These are phyloP conservation scores for Xerocomus potaroensis DNA, from an alignment of 768 basidiomycete genomes.

Conservation along the genomic window DNA sequence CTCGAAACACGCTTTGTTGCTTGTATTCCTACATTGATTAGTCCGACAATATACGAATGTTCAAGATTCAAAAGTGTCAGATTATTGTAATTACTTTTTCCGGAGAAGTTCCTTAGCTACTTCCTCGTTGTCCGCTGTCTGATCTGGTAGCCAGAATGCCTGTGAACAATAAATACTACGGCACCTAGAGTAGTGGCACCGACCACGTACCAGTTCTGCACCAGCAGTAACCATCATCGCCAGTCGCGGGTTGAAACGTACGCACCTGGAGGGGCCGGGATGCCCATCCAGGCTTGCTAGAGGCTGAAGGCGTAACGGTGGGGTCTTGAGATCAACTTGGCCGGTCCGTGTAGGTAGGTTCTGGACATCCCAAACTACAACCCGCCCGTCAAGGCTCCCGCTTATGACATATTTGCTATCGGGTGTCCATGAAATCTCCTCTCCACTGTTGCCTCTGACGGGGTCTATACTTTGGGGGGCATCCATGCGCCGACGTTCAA, in stretches of 20 bases:
- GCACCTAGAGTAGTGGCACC: neutral
- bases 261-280: slow-evolving; percentile 78
- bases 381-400: slow-evolving; percentile 80
- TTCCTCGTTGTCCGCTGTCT: slow-evolving; percentile 63
- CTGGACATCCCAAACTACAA: slow-evolving; percentile 86
- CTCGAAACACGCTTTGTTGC: slow-evolving; percentile 1
- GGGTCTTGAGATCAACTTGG: slow-evolving; percentile 49
- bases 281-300: slow-evolving; percentile 65
- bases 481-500: slow-evolving; percentile 62
- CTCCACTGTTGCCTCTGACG: slow-evolving; percentile 77
- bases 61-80: neutral
- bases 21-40: neutral
- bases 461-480: slow-evolving; percentile 59
- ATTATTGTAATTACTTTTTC: slow-evolving; percentile 34
- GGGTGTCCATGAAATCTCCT: slow-evolving; percentile 92
- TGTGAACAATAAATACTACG: slow-evolving; percentile 25
- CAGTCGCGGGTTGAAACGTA: slow-evolving; percentile 84
- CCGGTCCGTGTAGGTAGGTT: slow-evolving; percentile 51
- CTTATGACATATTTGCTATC: slow-evolving; percentile 89
- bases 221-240: slow-evolving; percentile 88
- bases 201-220: slow-evolving; percentile 66
- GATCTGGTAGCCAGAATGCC: slow-evolving; percentile 70
- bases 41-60: neutral
- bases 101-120: slow-evolving; percentile 66
- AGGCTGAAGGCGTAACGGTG: slow-evolving; percentile 50